Base-by-base conservation (phyloP, 495 filamentous ascomycete genomes). In the Xylaria castorea region DNA sequence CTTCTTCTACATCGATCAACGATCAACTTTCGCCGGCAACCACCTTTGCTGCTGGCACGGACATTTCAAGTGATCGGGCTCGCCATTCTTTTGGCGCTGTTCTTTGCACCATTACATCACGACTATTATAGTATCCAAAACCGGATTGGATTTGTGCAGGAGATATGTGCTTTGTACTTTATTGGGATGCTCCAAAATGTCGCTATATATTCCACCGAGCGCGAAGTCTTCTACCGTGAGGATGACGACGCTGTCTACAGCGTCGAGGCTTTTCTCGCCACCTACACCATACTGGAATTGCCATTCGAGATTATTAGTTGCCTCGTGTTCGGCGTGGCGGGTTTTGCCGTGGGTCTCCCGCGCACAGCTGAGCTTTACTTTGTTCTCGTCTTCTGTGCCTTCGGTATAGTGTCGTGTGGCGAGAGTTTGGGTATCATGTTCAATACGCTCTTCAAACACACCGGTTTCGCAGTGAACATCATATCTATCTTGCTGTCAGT, bases 151-250 rank as follows among this genome's bases (percentile, higher is more conserved):
- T 91, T 92, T 73, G 79, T 92, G 3, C 90, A 93, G 74, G 89
- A 93, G 75, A 82, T 93, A 70, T 83, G 87, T 2, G 88, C 91
- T 0, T 81, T 92, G n/a, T 92, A 93, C 75, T 93, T 92, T 72
- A 88, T 94, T 5, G 91, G 91, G 7, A 93, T 94, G 92, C 84
- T 93, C 7, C 91, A 94, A 75, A 93, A 93, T 74, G 88, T 93
- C 22, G 89, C 91, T 9, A 84, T 92, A 62, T 94, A 93, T 72
- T 91, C 92, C 0, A 80, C 79, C 30, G 92, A 93, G 75, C 86
- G 89, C 12, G 89, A 91, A 60, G 89, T 91, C 20, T 92, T 92
- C 76, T 92, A 93, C 75, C 86, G 88, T 72, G 91, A 93, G 78
- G 85, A 91, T 74, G 87, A 89, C 66, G 92, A 94, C 77, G 84